Conservation (phyloP, 352 stramenopile genomes). For the Stephanocyclus meneghinianus region DNA sequence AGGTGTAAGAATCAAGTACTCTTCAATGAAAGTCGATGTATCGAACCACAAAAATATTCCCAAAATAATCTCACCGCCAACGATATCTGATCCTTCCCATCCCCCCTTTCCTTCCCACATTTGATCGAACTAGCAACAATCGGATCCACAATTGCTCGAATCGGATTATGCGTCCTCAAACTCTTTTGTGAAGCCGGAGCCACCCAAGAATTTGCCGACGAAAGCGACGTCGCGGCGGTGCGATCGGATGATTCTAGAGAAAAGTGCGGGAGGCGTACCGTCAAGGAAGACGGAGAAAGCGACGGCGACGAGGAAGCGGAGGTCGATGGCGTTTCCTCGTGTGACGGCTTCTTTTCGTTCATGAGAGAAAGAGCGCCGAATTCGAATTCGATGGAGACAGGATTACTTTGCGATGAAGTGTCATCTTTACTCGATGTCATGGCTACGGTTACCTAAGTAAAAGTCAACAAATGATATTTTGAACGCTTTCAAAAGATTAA, state of each 20-base stretch:
- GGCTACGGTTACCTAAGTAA: background rate
- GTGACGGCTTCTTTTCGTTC: background rate
- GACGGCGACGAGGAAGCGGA: conserved; percentile 35
- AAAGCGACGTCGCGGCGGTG: background rate
- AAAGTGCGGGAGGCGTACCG: background rate
- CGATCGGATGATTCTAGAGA: background rate
- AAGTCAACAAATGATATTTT: too few relatives aligned
- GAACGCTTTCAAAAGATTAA: too few relatives aligned
- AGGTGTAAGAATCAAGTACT: background rate
- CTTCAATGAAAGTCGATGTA: background rate
- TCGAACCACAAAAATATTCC: background rate
- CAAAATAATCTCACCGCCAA: conserved; percentile 84
- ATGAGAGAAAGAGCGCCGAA: background rate
- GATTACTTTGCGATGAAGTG: background rate
- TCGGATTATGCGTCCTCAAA: conserved; percentile 86
- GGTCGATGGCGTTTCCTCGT: conserved; percentile 21
- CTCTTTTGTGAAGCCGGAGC: conserved; percentile 67
- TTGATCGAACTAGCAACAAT: conserved; percentile 84
- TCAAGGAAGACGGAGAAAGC: background rate
- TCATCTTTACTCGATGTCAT: conserved; percentile 1
- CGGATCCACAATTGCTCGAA: conserved; percentile 92
- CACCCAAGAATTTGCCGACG: conserved; percentile 1
- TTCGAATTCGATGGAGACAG: background rate
- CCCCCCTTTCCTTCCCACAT: conserved; percentile 77
- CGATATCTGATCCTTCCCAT: conserved; percentile 89